Conservation (phyloP, 2,329 filamentous ascomycete species). For the Trichoderma koningii region DNA sequence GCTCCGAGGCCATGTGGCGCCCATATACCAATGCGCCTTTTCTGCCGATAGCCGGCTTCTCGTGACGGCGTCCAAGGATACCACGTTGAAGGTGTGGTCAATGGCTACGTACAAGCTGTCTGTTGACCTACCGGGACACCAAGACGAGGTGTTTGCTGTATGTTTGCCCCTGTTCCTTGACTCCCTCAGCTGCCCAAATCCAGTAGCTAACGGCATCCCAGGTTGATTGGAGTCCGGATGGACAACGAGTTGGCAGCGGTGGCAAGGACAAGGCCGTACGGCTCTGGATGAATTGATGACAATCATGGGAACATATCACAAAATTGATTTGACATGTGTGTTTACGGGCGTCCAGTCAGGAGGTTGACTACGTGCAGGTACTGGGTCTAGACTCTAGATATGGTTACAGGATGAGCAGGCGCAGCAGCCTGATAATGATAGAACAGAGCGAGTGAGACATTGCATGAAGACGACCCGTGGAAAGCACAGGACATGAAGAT, state of each 20-base stretch:
- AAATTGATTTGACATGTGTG: slow-evolving; percentile 11
- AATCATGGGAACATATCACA: neutral
- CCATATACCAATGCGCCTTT: slow-evolving; percentile 91
- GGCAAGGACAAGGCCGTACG: slow-evolving; percentile 85
- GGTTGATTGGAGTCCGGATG: slow-evolving; percentile 91
- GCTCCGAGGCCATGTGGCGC: slow-evolving; percentile 81
- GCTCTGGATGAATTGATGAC: slow-evolving; percentile 62
- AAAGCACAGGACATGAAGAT: neutral
- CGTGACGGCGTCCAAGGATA: slow-evolving; percentile 87
- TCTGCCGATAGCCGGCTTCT: slow-evolving; percentile 88
- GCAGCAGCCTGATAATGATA: neutral
- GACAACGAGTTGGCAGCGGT: slow-evolving; percentile 83
- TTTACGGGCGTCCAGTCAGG: slow-evolving; percentile 2
- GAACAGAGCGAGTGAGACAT: slow-evolving; percentile 2
- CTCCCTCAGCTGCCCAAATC: neutral
- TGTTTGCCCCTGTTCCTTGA: neutral
- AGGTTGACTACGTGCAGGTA: slow-evolving; percentile 12
- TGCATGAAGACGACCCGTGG: neutral
- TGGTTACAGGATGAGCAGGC: slow-evolving; percentile 6
- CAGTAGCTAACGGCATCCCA: neutral
- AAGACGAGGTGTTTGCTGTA: slow-evolving; percentile 85
- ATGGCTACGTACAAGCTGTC: slow-evolving; percentile 80
- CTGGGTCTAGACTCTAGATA: slow-evolving; percentile 21
- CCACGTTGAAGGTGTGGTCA: slow-evolving; percentile 93
- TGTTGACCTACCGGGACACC: slow-evolving; percentile 80